Conservation (phyloP, 768 basidiomycete species). For the Cyathus striatus region DNA sequence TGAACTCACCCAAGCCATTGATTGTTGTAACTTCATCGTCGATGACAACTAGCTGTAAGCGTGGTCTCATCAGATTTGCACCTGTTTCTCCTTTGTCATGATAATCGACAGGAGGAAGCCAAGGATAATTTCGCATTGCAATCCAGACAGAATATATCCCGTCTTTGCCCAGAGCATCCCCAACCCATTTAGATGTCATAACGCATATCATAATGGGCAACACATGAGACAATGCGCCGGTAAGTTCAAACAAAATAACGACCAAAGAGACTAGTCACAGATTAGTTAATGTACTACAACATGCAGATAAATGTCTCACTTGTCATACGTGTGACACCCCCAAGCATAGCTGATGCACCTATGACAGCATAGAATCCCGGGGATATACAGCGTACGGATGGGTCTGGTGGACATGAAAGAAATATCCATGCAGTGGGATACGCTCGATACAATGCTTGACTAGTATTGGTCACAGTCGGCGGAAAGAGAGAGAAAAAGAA, state of each 20-base stretch:
- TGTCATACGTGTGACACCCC: constrained; percentile 75
- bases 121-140: constrained; percentile 64
- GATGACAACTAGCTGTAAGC: constrained; percentile 45
- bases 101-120: constrained; percentile 62
- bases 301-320: constrained; percentile 31
- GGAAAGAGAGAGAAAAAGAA: constrained; percentile 3
- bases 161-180: constrained; percentile 63
- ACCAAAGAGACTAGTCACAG: constrained; percentile 59
- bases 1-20: constrained; percentile 37
- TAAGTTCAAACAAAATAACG: constrained; percentile 77
- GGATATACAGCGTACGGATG: constrained; percentile 60
- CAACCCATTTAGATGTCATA: constrained; percentile 75
- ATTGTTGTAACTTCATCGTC: constrained; percentile 44
- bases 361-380: constrained; percentile 78
- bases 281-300: background rate
- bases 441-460: constrained; percentile 63
- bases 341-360: constrained; percentile 71
- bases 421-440: constrained; percentile 69
- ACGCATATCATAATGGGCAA: constrained; percentile 78
- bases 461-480: constrained; percentile 24
- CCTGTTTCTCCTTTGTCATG: constrained; percentile 62
- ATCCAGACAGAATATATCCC: constrained; percentile 74
- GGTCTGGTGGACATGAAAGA: constrained; percentile 67
- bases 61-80: constrained; percentile 54
- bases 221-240: constrained; percentile 76